Percentiles rank a stretch among this genome's conserved stretches.
These are phyloP conservation scores for Luzula sylvatica DNA, from an alignment of 176 grass and related monocot genomes.

Conservation along the genomic window DNA sequence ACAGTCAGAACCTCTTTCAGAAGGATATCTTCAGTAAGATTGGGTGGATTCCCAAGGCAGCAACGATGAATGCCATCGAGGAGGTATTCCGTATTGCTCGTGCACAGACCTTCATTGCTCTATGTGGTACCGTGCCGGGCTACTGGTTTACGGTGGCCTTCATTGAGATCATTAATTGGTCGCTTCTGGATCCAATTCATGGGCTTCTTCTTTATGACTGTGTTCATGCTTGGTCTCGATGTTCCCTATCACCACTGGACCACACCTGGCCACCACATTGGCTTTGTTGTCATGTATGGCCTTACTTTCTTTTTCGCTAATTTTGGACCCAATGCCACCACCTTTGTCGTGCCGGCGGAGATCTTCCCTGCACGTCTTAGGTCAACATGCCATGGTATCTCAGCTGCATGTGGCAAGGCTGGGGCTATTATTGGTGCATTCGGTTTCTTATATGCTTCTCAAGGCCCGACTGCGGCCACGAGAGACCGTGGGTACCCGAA, in stretches of 20 bases:
- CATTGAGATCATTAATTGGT: conserved; percentile 44
- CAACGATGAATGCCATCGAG: conserved; percentile 48
- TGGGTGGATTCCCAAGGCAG: conserved; percentile 3
- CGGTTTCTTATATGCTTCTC: conserved; percentile 59
- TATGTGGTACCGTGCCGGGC: conserved; percentile 65
- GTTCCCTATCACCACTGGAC: conserved; percentile 57
- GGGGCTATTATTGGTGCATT: conserved; percentile 71
- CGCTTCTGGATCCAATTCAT: conserved; percentile 51
- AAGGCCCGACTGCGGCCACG: conserved; percentile 11
- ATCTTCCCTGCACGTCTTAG: conserved; percentile 68
- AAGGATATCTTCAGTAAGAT: conserved; percentile 18
- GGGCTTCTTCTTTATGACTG: conserved; percentile 53
- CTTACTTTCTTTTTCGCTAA: conserved; percentile 87
- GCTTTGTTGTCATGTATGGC: conserved; percentile 41
- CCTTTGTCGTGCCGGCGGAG: conserved; percentile 77
- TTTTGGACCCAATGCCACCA: conserved; percentile 72
- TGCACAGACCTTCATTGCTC: conserved; percentile 59
- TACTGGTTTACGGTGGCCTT: conserved; percentile 78
- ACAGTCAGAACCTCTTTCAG: conserved; percentile 17
- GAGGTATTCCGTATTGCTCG: conserved; percentile 46
- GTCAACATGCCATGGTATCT: conserved; percentile 73
- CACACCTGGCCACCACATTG: conserved; percentile 27
- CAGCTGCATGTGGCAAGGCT: conserved; percentile 59
- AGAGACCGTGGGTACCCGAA: conserved; percentile 31
- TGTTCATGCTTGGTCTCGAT: conserved; percentile 54